A percentile compares a stretch with the other conserved stretches of the same genome.
phyloP scores from a whole-genome alignment of 106 monocot species.

The Dendrobium officinale region DNA sequence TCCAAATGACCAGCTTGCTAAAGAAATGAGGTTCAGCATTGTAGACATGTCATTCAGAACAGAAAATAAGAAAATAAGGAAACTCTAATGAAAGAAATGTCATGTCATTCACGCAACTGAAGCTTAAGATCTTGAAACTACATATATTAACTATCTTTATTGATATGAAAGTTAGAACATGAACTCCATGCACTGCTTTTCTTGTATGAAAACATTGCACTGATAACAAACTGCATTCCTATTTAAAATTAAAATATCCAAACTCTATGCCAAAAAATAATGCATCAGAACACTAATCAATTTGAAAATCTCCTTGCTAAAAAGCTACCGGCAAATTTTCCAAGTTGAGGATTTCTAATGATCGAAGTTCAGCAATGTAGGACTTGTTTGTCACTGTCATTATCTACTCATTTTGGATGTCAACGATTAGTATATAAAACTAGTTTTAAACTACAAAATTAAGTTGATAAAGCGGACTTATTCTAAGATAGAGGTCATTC shows the following conservation, averaged over 20 bases:
- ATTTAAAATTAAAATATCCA: not conserved
- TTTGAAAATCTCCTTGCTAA: slow-evolving; percentile 14
- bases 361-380: slow-evolving; percentile 29
- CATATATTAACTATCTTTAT: not conserved
- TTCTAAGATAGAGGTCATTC: no score
- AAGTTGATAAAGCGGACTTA: no score
- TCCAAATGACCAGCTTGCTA: no score
- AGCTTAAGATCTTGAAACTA: not conserved
- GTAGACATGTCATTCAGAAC: not conserved
- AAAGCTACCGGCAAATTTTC: slow-evolving; percentile 32
- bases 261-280: not conserved
- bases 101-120: not conserved
- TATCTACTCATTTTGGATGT: not conserved
- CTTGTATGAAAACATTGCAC: not conserved
- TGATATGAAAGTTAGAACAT: not conserved
- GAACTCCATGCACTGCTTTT: not conserved
- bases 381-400: slow-evolving; percentile 16
- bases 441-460: no score
- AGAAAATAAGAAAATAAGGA: not conserved
- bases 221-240: not conserved
- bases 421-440: no score
- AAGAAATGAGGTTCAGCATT: no score
- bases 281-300: not conserved
- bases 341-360: slow-evolving; percentile 52
- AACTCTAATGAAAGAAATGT: not conserved